A percentile compares a stretch with the other conserved stretches of the same genome.
These are phyloP conservation scores for Calvatia gigantea DNA, from an alignment of 768 basidiomycete species.

Conservation along the genomic window DNA sequence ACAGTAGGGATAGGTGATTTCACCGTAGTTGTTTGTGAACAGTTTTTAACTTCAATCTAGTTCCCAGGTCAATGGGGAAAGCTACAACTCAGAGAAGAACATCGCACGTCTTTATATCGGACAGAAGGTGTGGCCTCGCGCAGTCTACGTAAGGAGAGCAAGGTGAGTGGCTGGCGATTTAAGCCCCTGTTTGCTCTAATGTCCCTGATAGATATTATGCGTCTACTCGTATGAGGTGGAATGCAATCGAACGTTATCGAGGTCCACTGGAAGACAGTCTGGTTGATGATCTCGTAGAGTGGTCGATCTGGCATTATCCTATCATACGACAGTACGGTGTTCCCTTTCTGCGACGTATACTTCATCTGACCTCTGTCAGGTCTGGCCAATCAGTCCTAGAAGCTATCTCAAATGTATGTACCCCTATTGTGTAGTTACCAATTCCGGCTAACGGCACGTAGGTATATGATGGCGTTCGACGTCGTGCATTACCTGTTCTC, in stretches of 20 bases:
- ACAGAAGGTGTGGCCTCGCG: slow-evolving; percentile 77
- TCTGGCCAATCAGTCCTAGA: slow-evolving; percentile 49
- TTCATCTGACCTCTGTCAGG: slow-evolving; percentile 27
- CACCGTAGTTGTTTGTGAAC: background rate
- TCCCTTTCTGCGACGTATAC: slow-evolving; percentile 10
- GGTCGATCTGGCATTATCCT: slow-evolving; percentile 78
- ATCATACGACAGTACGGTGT: slow-evolving; percentile 42
- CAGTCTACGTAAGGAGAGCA: slow-evolving; percentile 63
- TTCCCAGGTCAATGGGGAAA: slow-evolving; percentile 54
- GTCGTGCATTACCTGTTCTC: slow-evolving; percentile 57
- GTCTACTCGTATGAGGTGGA: slow-evolving; percentile 66
- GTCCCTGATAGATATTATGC: slow-evolving; percentile 50
- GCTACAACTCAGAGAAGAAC: slow-evolving; percentile 57
- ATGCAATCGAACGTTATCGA: slow-evolving; percentile 64
- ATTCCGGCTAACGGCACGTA: slow-evolving; percentile 20
- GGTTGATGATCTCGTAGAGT: slow-evolving; percentile 70
- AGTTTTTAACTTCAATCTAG: slow-evolving; percentile 24
- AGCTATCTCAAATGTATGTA: slow-evolving; percentile 45
- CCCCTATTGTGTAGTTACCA: background rate
- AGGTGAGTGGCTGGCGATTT: slow-evolving; percentile 37
- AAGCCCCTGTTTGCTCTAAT: background rate
- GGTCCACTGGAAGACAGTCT: slow-evolving; percentile 56
- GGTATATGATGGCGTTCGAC: slow-evolving; percentile 68
- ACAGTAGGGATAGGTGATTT: slow-evolving; percentile 52
- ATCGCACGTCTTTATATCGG: slow-evolving; percentile 64